These are phyloP conservation scores for Venturia pyrina DNA, from an alignment of 2,329 filamentous ascomycete genomes.

Conservation along the genomic window DNA sequence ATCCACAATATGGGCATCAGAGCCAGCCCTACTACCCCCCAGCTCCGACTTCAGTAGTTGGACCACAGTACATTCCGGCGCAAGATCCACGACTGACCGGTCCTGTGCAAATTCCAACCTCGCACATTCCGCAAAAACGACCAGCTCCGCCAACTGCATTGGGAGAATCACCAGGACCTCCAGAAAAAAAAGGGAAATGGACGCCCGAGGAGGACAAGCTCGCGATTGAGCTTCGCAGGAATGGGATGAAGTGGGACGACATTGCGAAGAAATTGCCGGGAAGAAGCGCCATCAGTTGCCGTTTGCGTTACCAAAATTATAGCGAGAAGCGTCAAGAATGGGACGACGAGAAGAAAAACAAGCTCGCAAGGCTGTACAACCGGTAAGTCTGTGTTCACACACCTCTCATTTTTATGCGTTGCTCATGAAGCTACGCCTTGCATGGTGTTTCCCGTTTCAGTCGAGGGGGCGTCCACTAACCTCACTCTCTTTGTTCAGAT, in stretches of 20 bases:
- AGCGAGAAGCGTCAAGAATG: constrained; percentile 86
- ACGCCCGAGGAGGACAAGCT: constrained; percentile 85
- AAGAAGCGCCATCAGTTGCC: constrained; percentile 86
- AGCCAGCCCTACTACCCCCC: constrained; percentile 6
- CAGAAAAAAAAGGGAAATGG: constrained; percentile 97
- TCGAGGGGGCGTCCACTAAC: constrained; percentile 17
- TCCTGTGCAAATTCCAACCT: neutral
- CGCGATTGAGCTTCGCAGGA: constrained; percentile 82
- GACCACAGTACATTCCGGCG: constrained; percentile 22
- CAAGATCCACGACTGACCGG: constrained; percentile 1
- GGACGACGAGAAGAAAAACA: constrained; percentile 97
- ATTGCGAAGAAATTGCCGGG: constrained; percentile 87
- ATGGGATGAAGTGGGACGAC: constrained; percentile 97
- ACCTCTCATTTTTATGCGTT: neutral
- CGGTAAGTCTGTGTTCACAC: constrained; percentile 50
- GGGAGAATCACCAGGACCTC: constrained; percentile 37
- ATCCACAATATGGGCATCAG: constrained; percentile 19
- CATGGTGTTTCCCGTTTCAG: neutral
- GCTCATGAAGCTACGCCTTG: neutral
- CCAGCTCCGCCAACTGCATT: constrained; percentile 29
- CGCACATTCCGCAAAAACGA: constrained; percentile 23
- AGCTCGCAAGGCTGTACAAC: constrained; percentile 87
- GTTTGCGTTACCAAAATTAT: constrained; percentile 95
- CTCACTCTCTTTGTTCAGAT: constrained; percentile 44
- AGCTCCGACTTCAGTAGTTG: constrained; percentile 16